These are phyloP conservation scores for Penicillium angulare DNA, from an alignment of 495 filamentous ascomycete genomes.

Conservation along the genomic window DNA sequence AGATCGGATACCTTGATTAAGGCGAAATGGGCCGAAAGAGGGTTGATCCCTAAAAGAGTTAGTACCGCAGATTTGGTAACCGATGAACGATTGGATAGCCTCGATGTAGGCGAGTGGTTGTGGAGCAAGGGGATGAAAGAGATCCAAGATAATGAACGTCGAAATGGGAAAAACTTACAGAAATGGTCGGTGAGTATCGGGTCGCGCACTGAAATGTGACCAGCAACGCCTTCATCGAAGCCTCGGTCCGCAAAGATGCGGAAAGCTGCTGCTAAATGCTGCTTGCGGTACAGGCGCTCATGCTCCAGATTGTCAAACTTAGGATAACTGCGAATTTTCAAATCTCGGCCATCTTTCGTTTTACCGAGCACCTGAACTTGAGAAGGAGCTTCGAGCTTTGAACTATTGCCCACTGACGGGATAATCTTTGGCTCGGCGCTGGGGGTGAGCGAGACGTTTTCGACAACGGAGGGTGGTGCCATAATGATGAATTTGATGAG, in stretches of 20 bases:
- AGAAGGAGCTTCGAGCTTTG: no score
- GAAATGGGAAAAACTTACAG: constrained; percentile 8
- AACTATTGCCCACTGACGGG: no score
- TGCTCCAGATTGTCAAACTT: constrained; percentile 1
- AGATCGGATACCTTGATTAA: constrained; percentile 21
- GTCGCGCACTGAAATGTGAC: constrained; percentile 65
- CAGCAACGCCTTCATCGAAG: constrained; percentile 63
- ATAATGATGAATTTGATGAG: no score
- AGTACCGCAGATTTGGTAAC: no score
- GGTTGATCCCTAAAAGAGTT: background rate
- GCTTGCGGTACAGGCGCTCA: constrained; percentile 60
- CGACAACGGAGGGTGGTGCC: no score
- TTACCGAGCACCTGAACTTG: no score
- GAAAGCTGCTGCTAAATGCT: constrained; percentile 61
- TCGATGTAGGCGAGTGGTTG: no score
- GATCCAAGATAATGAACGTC: no score
- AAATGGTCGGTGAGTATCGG: constrained; percentile 39
- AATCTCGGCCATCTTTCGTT: constrained; percentile 1
- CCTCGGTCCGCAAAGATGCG: constrained; percentile 55
- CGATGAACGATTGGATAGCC: no score
- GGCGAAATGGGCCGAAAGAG: background rate
- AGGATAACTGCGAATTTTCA: constrained; percentile 3
- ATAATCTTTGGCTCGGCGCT: no score
- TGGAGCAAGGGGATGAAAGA: no score
- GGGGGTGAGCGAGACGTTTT: no score